phyloP scores from a whole-genome alignment of 495 filamentous ascomycete species.

The Penicillium flavigenum region DNA sequence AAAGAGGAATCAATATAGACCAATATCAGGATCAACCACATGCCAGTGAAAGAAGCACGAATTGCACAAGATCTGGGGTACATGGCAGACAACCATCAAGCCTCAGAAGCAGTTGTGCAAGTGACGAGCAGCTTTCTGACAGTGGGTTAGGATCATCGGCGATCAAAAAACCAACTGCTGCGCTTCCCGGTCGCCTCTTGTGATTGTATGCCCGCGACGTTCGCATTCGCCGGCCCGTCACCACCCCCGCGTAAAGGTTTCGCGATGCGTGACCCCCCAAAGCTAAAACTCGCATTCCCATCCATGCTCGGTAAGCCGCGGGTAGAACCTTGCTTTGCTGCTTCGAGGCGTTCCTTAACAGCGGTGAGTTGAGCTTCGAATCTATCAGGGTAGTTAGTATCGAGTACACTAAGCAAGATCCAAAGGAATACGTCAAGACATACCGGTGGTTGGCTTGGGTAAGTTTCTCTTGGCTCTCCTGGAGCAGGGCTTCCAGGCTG shows the following conservation, averaged over 20 bases:
- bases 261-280: slow-evolving; percentile 81
- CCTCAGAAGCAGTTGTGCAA: slow-evolving; percentile 23
- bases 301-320: slow-evolving; percentile 70
- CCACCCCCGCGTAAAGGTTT: slow-evolving; percentile 96
- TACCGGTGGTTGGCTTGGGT: slow-evolving; percentile 95
- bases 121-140: slow-evolving; percentile 19
- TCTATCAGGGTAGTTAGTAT: slow-evolving; percentile 46
- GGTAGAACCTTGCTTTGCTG: slow-evolving; percentile 85
- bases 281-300: slow-evolving; percentile 65
- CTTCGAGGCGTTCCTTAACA: slow-evolving; percentile 96
- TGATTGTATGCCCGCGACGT: slow-evolving; percentile 43
- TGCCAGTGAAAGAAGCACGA: slow-evolving; percentile 26
- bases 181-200: slow-evolving; percentile 49
- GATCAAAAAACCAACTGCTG: slow-evolving; percentile 53
- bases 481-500: slow-evolving; percentile 83
- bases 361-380: slow-evolving; percentile 96
- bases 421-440: slow-evolving; percentile 28
- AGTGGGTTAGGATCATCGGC: slow-evolving; percentile 38
- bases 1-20: slow-evolving; percentile 15
- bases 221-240: slow-evolving; percentile 32
- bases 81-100: slow-evolving; percentile 23
- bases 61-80: slow-evolving; percentile 25
- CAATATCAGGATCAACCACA: slow-evolving; percentile 19
- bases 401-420: not conserved
- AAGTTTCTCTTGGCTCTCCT: slow-evolving; percentile 96